Evolutionary conservation across 805 yeast species (phyloP).

Genomic region (Maudiozyma bulderi): DNA sequence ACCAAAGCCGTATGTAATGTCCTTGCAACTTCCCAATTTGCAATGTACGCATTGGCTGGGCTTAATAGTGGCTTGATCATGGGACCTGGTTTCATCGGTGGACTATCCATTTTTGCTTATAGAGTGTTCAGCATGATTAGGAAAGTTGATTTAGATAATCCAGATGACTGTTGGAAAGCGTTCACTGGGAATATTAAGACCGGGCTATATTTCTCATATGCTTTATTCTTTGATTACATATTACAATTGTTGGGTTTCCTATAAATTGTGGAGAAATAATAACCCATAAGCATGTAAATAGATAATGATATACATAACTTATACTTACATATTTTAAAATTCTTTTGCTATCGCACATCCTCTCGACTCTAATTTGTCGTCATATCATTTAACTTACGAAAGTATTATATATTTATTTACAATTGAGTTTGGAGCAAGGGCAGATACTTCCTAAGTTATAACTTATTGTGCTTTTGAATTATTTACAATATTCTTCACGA

Average conservation of each 20-base stretch:
- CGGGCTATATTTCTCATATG: constrained; percentile 58
- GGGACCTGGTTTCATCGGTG: constrained; percentile 77
- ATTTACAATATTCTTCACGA: constrained; percentile 6
- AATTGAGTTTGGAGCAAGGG: no score
- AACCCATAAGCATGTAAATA: not conserved
- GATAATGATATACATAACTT: no score
- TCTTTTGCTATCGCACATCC: no score
- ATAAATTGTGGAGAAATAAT: constrained; percentile 4
- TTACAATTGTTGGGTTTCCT: constrained; percentile 31
- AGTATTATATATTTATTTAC: no score
- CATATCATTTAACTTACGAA: no score
- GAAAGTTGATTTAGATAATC: constrained; percentile 69
- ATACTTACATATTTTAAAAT: no score
- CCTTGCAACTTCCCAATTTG: constrained; percentile 59
- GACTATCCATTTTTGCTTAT: constrained; percentile 57
- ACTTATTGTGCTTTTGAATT: not conserved
- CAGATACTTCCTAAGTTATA: no score
- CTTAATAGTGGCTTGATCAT: constrained; percentile 48
- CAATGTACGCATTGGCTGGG: constrained; percentile 59
- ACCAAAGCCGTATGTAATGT: constrained; percentile 62
- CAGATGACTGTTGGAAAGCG: constrained; percentile 72
- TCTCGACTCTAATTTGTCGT: no score
- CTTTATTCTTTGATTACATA: constrained; percentile 57
- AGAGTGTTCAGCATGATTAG: constrained; percentile 61
- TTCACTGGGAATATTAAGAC: constrained; percentile 71